Evolutionary conservation across 768 basidiomycete genomes (phyloP), one percentile per base, ranked within the genome.

Genomic region (Pisolithus microcarpus): DNA sequence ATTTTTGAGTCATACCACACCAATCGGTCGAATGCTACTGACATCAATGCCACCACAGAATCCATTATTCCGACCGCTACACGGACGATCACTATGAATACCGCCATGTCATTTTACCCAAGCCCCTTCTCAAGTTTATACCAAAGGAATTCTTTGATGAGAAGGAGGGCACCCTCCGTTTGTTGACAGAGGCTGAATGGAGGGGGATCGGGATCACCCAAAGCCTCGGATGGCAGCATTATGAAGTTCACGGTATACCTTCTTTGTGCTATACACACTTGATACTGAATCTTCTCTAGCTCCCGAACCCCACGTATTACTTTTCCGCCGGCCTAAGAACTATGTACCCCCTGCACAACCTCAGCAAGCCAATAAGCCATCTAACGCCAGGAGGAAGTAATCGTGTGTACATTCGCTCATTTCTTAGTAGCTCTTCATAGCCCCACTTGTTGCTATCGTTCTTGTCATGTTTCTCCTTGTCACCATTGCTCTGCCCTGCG

Each of bases 221-320:
- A 70, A 93, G 90, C 67, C 74, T 95, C 21, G 94, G 94, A 4
- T 98, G 94, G 93, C 88, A 91, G 63, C 93, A 96, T 61, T 97
- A 94, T 61, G 93, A 94, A 73, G 89, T 94, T n/a, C 94, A 97
- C 61, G 89, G 92, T 86, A 56, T 36, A n/a, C 16, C 40, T 37
- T 19, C 13, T 46, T 47, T 43, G 23, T 15, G 37, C 24, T 18
- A 45, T 46, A 36, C 48, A 23, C 40, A 50, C 18, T 39, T 23
- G 15, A 46, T 45, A 23, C 56, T 67, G 37, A 66, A 46, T 10
- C 13, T 31, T 13, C 46, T 18, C 43, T 58, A 92, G 91, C 88
- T 38, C 92, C 92, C 7, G 91, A 91, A 67, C 91, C 92, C 9
- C 92, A 95, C 65, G 91, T 96, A 52, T 78, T 97, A 21, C 84